A percentile compares a stretch with the other conserved stretches of the same genome.
phyloP scores from a whole-genome alignment of 352 stramenopile genomes.

The Pythium pyrilobum region DNA sequence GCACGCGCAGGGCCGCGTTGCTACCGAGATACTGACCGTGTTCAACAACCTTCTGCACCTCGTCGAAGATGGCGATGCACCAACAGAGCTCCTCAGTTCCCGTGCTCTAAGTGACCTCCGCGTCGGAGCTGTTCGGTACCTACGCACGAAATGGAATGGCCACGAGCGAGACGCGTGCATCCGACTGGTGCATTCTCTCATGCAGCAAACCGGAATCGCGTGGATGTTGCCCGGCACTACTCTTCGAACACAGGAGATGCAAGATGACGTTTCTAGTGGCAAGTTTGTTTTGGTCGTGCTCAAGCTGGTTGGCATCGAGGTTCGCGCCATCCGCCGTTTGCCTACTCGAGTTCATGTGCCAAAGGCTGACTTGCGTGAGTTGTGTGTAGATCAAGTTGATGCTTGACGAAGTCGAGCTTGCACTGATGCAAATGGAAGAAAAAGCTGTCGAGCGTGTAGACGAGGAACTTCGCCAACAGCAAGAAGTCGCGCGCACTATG shows the following conservation, averaged over 20 bases:
- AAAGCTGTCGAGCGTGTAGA: conserved; percentile 36
- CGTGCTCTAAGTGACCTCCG: conserved; percentile 55
- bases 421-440: conserved; percentile 66
- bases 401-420: conserved; percentile 75
- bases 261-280: conserved; percentile 48
- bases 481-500: conserved; percentile 51
- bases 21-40: conserved; percentile 38
- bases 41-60: conserved; percentile 56
- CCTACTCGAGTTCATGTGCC: too few species aligned
- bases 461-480: conserved; percentile 36
- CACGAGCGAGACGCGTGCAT: conserved; percentile 70
- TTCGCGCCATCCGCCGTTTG: too few species aligned
- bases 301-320: conserved; percentile 77
- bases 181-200: conserved; percentile 49
- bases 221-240: conserved; percentile 67
- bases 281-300: conserved; percentile 77
- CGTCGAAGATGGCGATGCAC: conserved; percentile 33
- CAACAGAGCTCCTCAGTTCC: conserved; percentile 45
- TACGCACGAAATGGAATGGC: conserved; percentile 64
- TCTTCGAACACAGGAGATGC: conserved; percentile 33
- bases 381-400: conserved; percentile 74
- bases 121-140: conserved; percentile 48
- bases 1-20: conserved; percentile 24
- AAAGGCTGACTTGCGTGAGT: background rate
- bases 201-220: conserved; percentile 45